Base-by-base conservation (phyloP, 225 moss, liverwort and hornwort species). In the Takakia lepidozioides region DNA sequence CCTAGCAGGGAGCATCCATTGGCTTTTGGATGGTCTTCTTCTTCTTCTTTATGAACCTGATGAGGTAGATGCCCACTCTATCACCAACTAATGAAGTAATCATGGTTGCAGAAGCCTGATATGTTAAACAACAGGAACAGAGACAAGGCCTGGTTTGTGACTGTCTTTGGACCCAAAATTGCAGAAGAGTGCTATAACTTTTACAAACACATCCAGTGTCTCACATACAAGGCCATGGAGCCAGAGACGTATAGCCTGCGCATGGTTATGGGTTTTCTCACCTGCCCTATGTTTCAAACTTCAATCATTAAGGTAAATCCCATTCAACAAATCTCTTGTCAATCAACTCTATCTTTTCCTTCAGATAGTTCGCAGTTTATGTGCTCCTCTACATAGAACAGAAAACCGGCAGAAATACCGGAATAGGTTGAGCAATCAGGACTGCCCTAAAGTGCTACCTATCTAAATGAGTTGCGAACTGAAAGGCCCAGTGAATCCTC, bases 271-370 rank as follows among this genome's bases (percentile, higher is more conserved):
- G 87, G 76, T 2, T 58, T 84, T 29, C 70, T 92, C 15, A 72
- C 79, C 22, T 87, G 87, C 52, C 92, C 87, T 28, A 69, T 84
- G 32, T 52, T 92, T 32, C 83, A 73, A 64, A 67, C 51, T 38
- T 63, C 34, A 10, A 5, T 71, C 45, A 19, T 46, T 4, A 76
- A 76, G 76, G 69, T 75, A 25, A 16, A 1, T 15, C 2, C 35
- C 35, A 2, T 10, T 2, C n/a, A n/a, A n/a, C n/a, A n/a, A n/a
- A n/a, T n/a, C n/a, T n/a, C n/a, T n/a, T n/a, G n/a, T n/a, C n/a
- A n/a, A n/a, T n/a, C n/a, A n/a, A n/a, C n/a, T n/a, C n/a, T n/a
- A n/a, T n/a, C n/a, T n/a, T n/a, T n/a, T n/a, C n/a, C n/a, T n/a
- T n/a, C n/a, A n/a, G n/a, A n/a, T n/a, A n/a, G n/a, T n/a, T n/a